Evolutionary conservation across 768 basidiomycete genomes (phyloP).

Genomic region (Collybia sordida): DNA sequence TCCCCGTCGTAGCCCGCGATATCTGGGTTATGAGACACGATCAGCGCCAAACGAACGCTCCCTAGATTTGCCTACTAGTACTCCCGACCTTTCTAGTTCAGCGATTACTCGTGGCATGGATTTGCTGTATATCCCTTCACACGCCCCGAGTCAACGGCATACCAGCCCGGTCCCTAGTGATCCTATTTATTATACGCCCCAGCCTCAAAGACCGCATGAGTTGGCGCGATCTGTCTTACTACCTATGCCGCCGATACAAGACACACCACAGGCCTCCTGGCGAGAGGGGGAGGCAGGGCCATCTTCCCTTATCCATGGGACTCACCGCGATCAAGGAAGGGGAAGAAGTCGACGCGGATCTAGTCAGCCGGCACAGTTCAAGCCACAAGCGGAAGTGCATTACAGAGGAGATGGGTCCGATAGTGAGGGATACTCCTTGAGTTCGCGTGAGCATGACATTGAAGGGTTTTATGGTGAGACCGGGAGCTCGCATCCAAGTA

Average conservation of each 20-base stretch:
- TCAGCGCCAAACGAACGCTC: slow-evolving; percentile 5
- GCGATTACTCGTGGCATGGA: slow-evolving; percentile 16
- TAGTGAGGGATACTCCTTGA: too few species aligned
- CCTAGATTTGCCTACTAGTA: slow-evolving; percentile 4
- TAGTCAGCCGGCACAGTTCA: slow-evolving; percentile 19
- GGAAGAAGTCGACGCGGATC: slow-evolving; percentile 18
- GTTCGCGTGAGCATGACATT: neutral
- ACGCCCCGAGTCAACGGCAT: slow-evolving; percentile 20
- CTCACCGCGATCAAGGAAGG: slow-evolving; percentile 14
- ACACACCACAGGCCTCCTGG: slow-evolving; percentile 16
- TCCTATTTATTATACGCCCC: slow-evolving; percentile 25
- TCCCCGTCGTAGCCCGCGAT: slow-evolving; percentile 5
- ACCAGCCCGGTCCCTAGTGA: slow-evolving; percentile 29
- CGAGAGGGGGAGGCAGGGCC: slow-evolving; percentile 46
- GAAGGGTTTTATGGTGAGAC: neutral
- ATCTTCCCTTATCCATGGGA: slow-evolving; percentile 32
- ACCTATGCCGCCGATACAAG: slow-evolving; percentile 15
- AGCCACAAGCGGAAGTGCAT: slow-evolving; percentile 7
- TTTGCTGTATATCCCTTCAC: slow-evolving; percentile 13
- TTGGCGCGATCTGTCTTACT: slow-evolving; percentile 11
- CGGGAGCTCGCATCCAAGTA: neutral
- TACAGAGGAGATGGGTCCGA: neutral
- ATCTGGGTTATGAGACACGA: slow-evolving; percentile 7
- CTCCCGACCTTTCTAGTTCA: slow-evolving; percentile 14
- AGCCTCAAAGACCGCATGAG: slow-evolving; percentile 22